phyloP scores from a whole-genome alignment of 371 early-diverging fungal species.

The Haplosporangium sp. region DNA sequence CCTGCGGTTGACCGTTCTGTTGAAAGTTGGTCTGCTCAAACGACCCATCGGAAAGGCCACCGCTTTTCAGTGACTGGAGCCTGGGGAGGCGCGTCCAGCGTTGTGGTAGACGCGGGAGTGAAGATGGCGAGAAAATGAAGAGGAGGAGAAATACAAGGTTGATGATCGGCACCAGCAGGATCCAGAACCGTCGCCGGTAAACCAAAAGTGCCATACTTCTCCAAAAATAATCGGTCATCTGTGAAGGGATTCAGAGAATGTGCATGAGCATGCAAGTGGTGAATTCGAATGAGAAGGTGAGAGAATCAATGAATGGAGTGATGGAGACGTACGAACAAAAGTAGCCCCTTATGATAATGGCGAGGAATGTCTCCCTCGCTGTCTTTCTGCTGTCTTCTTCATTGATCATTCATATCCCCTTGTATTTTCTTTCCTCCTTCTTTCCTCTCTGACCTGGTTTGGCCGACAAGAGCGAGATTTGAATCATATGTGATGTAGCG shows the following conservation, averaged over 20 bases:
- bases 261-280: background rate
- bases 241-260: background rate
- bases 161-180: slow-evolving; percentile 42
- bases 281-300: slow-evolving; percentile 4
- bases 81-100: background rate
- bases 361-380: background rate
- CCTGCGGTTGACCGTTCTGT: background rate
- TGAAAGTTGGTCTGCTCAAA: slow-evolving; percentile 19
- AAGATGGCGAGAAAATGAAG: slow-evolving; percentile 33
- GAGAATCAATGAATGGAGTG: background rate
- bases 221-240: background rate
- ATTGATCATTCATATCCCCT: background rate
- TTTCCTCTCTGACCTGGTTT: too few relatives aligned
- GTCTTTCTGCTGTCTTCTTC: too few relatives aligned
- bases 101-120: slow-evolving; percentile 33
- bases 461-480: too few relatives aligned
- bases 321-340: background rate
- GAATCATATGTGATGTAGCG: too few relatives aligned
- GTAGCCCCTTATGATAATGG: background rate
- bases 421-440: too few relatives aligned
- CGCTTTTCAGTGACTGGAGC: background rate
- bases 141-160: slow-evolving; percentile 42
- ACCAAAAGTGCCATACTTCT: slow-evolving; percentile 17
- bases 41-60: background rate
- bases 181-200: slow-evolving; percentile 19